Percentiles rank a stretch among this genome's conserved stretches.
Evolutionary conservation across 768 basidiomycete genomes (phyloP).

Genomic region (Suillus subluteus): DNA sequence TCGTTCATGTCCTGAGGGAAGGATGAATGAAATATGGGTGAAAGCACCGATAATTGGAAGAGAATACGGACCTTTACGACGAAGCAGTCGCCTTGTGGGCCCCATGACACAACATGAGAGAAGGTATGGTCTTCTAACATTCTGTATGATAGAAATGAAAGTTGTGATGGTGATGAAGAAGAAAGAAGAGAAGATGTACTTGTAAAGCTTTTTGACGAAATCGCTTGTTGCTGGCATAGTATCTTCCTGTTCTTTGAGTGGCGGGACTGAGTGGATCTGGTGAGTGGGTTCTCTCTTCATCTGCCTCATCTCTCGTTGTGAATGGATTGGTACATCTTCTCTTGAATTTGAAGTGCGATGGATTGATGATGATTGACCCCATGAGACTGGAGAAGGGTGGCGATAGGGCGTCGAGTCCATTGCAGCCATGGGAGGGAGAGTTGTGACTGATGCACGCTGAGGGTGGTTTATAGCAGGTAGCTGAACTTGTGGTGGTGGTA

Average conservation of each 20-base stretch:
- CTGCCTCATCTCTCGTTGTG: constrained; percentile 28
- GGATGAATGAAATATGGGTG: constrained; percentile 13
- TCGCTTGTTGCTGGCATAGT: constrained; percentile 87
- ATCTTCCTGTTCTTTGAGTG: constrained; percentile 56
- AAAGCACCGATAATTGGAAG: not conserved
- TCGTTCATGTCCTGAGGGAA: constrained; percentile 83
- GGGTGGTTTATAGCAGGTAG: constrained; percentile 15
- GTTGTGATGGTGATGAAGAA: not conserved
- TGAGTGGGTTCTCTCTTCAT: constrained; percentile 36
- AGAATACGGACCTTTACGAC: constrained; percentile 69
- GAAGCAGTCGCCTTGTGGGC: constrained; percentile 83
- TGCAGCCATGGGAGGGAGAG: constrained; percentile 22
- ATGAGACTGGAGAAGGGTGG: constrained; percentile 25
- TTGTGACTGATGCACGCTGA: constrained; percentile 12
- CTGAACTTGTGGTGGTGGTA: constrained; percentile 14
- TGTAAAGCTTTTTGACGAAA: constrained; percentile 95
- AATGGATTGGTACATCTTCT: constrained; percentile 41
- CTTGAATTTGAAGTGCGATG: constrained; percentile 45
- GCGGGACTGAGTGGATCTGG: constrained; percentile 27
- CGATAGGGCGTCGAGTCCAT: constrained; percentile 34
- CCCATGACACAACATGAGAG: constrained; percentile 80
- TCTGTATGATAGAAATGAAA: constrained; percentile 41
- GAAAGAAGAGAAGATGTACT: constrained; percentile 47
- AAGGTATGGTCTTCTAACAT: constrained; percentile 87
- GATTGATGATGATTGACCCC: constrained; percentile 25